A percentile compares a stretch with the other conserved stretches of the same genome.
Evolutionary conservation across 148 eudicot genomes (phyloP).

Genomic region (Silene latifolia): DNA sequence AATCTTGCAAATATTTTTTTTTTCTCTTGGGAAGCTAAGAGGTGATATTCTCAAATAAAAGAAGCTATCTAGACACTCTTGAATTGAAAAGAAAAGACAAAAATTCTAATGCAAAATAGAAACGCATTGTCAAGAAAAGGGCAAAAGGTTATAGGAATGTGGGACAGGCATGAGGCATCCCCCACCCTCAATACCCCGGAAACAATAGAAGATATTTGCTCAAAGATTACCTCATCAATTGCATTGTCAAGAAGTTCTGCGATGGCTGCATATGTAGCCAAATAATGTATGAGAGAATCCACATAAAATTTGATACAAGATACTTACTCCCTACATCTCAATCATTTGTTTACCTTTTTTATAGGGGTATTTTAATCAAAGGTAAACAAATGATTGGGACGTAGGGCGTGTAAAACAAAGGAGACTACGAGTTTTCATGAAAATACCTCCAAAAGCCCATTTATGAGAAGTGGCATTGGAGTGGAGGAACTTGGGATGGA

Average conservation of each 20-base stretch:
- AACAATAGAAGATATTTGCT: neutral
- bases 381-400: too few species aligned
- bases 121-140: too few species aligned
- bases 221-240: constrained; percentile 70
- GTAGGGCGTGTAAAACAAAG: neutral
- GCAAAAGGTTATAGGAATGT: neutral
- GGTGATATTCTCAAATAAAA: neutral
- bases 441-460: constrained; percentile 90
- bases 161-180: neutral
- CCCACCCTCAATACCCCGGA: neutral
- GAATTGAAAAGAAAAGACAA: neutral
- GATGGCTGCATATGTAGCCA: constrained; percentile 50
- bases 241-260: constrained; percentile 97
- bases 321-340: neutral
- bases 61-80: neutral
- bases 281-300: neutral
- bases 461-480: constrained; percentile 95
- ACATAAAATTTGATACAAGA: neutral
- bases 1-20: neutral
- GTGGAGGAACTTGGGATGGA: constrained; percentile 86
- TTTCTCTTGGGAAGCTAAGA: too few species aligned
- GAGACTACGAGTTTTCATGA: neutral
- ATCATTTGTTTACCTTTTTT: too few species aligned
- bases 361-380: too few species aligned
- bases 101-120: neutral